phyloP scores from a whole-genome alignment of 352 stramenopile species.

The Globisporangium uncinulatum region DNA sequence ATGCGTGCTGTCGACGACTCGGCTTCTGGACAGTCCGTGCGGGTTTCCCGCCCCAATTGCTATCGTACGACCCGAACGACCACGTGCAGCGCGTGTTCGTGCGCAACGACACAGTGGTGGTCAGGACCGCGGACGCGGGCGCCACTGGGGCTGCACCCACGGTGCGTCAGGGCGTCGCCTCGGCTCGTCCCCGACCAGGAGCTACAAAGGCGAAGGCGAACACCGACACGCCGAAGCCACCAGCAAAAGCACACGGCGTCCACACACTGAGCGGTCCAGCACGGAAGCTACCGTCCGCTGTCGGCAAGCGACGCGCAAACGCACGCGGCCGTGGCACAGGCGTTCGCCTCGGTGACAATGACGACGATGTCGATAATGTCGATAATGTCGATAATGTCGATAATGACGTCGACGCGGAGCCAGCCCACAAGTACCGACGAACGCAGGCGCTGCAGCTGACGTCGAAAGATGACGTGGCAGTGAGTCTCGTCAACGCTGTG shows the following conservation, averaged over 20 bases:
- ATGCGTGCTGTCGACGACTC: not conserved
- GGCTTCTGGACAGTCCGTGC: conserved; percentile 33
- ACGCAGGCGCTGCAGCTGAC: conserved; percentile 50
- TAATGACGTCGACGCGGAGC: not conserved
- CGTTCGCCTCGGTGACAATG: conserved; percentile 46
- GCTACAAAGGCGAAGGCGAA: conserved; percentile 1
- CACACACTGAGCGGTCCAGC: conserved; percentile 38
- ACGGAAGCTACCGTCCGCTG: not conserved
- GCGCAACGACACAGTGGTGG: conserved; percentile 70
- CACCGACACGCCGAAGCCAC: not conserved
- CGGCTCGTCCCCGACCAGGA: conserved; percentile 1
- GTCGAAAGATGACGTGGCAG: conserved; percentile 75
- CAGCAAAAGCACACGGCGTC: conserved; percentile 25
- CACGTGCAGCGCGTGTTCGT: conserved; percentile 45
- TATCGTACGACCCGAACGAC: conserved; percentile 30
- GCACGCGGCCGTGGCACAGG: conserved; percentile 36
- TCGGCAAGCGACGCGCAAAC: conserved; percentile 25
- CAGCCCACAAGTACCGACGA: conserved; percentile 38
- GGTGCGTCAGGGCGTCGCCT: conserved; percentile 14
- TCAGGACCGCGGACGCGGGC: conserved; percentile 19
- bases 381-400: not conserved
- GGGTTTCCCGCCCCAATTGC: conserved; percentile 51
- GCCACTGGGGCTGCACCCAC: conserved; percentile 10
- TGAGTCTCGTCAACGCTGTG: conserved; percentile 58
- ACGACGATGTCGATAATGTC: conserved; percentile 23